phyloP scores from a whole-genome alignment of 164 flowering plant genomes.

The Liriodendron chinense region DNA sequence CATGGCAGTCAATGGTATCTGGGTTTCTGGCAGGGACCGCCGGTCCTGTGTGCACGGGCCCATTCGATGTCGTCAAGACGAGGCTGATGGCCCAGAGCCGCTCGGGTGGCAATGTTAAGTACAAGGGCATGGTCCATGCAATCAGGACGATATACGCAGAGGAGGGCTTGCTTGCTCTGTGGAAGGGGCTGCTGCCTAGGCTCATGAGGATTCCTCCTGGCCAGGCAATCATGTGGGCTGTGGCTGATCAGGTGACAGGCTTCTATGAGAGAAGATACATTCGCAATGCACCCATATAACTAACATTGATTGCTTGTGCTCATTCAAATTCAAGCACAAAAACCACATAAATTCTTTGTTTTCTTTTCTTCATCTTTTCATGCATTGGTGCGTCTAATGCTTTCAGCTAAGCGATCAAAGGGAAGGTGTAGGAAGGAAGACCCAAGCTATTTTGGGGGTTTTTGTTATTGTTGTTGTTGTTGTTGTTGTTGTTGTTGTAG shows the following conservation, averaged over 20 bases:
- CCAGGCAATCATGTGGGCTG: constrained; percentile 99
- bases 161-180: constrained; percentile 82
- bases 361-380: not conserved
- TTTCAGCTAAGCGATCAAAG: not conserved
- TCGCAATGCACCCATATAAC: constrained; percentile 12
- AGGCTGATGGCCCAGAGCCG: constrained; percentile 93
- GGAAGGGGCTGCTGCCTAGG: constrained; percentile 95
- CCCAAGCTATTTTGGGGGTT: not conserved
- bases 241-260: constrained; percentile 89
- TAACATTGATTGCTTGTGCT: constrained; percentile 2
- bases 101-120: constrained; percentile 55
- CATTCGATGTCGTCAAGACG: constrained; percentile 96
- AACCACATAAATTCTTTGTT: not conserved
- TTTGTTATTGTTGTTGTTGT: not conserved
- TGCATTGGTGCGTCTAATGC: not conserved
- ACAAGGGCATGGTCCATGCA: constrained; percentile 92
- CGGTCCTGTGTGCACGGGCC: constrained; percentile 96
- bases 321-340: not conserved
- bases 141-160: constrained; percentile 79
- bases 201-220: constrained; percentile 99
- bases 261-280: constrained; percentile 71
- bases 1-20: constrained; percentile 98
- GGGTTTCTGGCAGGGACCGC: constrained; percentile 97
- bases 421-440: not conserved
- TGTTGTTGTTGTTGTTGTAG: not conserved